Evolutionary conservation across 176 grass and related monocot genomes (phyloP).

Genomic region (Aegilops sharonensis): DNA sequence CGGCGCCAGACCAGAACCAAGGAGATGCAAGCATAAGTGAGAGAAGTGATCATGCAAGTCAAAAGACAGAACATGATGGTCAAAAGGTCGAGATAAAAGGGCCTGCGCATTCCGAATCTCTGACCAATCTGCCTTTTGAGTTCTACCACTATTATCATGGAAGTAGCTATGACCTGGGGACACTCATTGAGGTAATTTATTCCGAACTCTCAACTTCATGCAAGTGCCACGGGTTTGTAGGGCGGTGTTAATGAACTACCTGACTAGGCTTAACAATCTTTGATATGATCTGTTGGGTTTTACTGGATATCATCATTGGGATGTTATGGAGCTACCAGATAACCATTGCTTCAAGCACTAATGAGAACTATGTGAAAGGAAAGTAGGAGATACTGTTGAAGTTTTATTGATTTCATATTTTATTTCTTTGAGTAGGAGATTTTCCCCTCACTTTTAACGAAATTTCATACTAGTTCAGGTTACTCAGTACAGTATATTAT

Average conservation of each 20-base stretch:
- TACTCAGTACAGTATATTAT: background rate
- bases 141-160: conserved; percentile 99
- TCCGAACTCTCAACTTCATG: conserved; percentile 28
- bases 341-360: background rate
- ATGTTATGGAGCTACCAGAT: background rate
- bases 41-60: conserved; percentile 31
- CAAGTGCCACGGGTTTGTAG: background rate
- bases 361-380: background rate
- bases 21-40: conserved; percentile 34
- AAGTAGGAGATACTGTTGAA: background rate
- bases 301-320: conserved; percentile 9
- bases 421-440: background rate
- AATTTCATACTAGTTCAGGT: background rate
- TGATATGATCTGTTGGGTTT: conserved; percentile 3
- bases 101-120: conserved; percentile 47
- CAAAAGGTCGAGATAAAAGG: conserved; percentile 47
- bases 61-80: conserved; percentile 29
- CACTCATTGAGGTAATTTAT: conserved; percentile 86
- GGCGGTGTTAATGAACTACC: background rate
- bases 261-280: background rate
- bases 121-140: conserved; percentile 80
- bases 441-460: background rate
- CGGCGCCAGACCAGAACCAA: conserved; percentile 22
- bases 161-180: conserved; percentile 93
- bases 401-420: background rate